Conservation (phyloP, 805 yeast genomes). For the Wickerhamomyces xylosicus region DNA sequence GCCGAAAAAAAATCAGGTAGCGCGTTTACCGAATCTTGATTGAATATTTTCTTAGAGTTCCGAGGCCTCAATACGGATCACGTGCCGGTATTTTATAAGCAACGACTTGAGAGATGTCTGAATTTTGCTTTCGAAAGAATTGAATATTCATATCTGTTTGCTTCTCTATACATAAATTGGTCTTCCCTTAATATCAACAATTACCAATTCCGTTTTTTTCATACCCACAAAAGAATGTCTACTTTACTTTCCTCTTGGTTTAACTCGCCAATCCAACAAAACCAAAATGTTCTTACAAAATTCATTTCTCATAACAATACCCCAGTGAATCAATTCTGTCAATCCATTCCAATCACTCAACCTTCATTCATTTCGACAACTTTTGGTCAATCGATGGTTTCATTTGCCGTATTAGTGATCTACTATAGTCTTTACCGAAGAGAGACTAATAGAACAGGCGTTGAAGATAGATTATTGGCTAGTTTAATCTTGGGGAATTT, state of each 20-base stretch:
- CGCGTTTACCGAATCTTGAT: too few relatives aligned
- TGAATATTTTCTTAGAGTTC: too few relatives aligned
- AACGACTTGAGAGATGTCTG: too few relatives aligned
- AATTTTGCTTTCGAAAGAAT: too few relatives aligned
- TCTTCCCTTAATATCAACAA: too few relatives aligned
- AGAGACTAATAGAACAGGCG: conserved; percentile 5
- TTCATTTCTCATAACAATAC: conserved; percentile 17
- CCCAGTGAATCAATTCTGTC: conserved; percentile 17
- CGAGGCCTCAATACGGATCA: too few relatives aligned
- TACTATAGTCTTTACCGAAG: conserved; percentile 8
- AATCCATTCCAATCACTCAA: conserved; percentile 12
- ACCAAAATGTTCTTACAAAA: conserved; percentile 6
- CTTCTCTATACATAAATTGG: too few relatives aligned
- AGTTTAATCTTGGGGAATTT: conserved; percentile 15
- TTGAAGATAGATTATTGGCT: conserved; percentile 16
- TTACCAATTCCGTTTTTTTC: too few relatives aligned
- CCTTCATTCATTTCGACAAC: conserved; percentile 17
- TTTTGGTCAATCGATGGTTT: conserved; percentile 16
- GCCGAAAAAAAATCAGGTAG: too few relatives aligned
- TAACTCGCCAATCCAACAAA: conserved; percentile 5
- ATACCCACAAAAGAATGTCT: conserved; percentile 3
- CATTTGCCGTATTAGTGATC: conserved; percentile 6
- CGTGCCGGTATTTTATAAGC: too few relatives aligned
- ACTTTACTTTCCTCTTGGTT: conserved; percentile 3
- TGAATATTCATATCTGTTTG: too few relatives aligned